Base-by-base conservation (phyloP, 768 basidiomycete species). In the Megacollybia marginata region DNA sequence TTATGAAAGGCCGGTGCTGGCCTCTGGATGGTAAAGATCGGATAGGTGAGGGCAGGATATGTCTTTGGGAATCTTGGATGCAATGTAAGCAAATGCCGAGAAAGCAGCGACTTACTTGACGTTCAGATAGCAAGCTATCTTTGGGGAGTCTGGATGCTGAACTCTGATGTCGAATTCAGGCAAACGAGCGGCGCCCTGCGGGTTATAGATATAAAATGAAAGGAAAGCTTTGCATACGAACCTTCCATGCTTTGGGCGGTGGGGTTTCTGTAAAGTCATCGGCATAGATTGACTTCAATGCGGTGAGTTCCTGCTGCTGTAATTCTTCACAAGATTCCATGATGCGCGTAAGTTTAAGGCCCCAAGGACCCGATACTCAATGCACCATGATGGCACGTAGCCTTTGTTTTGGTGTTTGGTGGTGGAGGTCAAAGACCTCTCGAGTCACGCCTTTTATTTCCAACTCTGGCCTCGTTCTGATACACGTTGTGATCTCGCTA, bases 171-270 rank as follows among this genome's bases (percentile, higher is more conserved):
- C 76, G 65, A 90, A 91, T 68, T 90, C 88, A 47, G 80, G 85
- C 33, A 85, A 68, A 55, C 82, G 72, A 35, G 73, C 66, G 19
- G 86, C 88, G 51, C 77, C 80, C 88, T 90, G 52, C 1, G 33
- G 15, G 16, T 19, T 33, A 48, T 33, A 44, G 36, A 2, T 32
- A 28, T 10, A 40, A 38, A 32, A 11, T 19, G 33, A 15, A 19
- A 20, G 47, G 33, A 15, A 19, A 20, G 47, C 20, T 42, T 13
- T 32, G 28, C 33, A 44, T 9, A 63, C 67, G 10, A 35, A 87
- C 88, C 76, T 89, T 91, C 89, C 90, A 92, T 46, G 79, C 89
- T 59, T 80, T 88, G 32, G 85, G 83, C 13, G 87, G 82, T 18
- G 83, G 83, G 48, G 75, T 76, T 58, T 85, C 78, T 20, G 81